Conservation (phyloP, 345 rosid genomes). For the Brassica incana region DNA sequence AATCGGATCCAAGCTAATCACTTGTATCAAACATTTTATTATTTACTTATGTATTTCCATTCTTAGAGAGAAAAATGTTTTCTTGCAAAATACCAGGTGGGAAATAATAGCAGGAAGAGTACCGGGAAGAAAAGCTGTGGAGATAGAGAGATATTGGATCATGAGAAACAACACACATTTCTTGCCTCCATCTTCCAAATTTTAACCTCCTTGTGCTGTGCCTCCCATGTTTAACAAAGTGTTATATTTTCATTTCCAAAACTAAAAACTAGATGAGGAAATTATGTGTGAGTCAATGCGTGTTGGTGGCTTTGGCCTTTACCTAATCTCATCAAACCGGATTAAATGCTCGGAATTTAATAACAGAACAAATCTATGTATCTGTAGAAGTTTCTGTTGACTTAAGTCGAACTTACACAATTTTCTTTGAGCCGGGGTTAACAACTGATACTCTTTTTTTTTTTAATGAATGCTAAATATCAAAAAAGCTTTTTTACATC, state of each 20-base stretch:
- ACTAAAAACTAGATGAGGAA: not conserved
- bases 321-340: not conserved
- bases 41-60: not conserved
- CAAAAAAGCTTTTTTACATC: no score
- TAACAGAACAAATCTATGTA: not conserved
- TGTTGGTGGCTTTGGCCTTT: not conserved
- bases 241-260: not conserved
- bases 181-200: not conserved
- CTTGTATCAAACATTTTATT: no score
- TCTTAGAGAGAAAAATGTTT: not conserved
- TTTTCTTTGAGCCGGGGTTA: constrained; percentile 51
- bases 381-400: constrained; percentile 53
- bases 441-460: not conserved
- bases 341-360: not conserved
- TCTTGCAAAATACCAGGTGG: not conserved
- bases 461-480: no score
- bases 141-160: constrained; percentile 1
- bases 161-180: not conserved
- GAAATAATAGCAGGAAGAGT: constrained; percentile 8
- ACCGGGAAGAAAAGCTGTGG: constrained; percentile 4
- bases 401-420: constrained; percentile 51
- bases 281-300: not conserved
- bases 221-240: not conserved
- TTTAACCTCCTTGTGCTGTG: not conserved
- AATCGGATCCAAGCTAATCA: not conserved